Conservation (phyloP, 176 grass and related monocot genomes). For the Typha latifolia region DNA sequence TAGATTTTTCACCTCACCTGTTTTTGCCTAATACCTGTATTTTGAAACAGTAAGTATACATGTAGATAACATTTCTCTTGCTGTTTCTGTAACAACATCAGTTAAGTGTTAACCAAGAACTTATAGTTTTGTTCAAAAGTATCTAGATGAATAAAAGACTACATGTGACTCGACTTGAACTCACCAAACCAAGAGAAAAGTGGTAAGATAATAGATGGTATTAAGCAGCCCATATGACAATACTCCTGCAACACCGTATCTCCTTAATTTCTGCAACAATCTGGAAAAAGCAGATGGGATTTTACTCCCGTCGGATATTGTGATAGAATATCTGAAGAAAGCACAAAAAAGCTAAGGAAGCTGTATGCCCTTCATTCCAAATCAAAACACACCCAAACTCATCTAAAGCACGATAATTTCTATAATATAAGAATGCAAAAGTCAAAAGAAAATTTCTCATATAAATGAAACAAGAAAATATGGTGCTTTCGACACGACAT, state of each 20-base stretch:
- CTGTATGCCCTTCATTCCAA: background rate
- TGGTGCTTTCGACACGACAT: background rate
- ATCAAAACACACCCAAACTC: background rate
- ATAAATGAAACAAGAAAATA: background rate
- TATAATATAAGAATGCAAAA: background rate
- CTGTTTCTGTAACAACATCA: background rate
- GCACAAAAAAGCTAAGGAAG: constrained; percentile 2
- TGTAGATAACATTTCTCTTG: background rate
- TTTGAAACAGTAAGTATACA: background rate
- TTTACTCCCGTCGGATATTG: background rate
- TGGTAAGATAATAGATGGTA: constrained; percentile 74
- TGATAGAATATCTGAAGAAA: background rate
- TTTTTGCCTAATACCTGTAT: background rate
- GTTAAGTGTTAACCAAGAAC: background rate
- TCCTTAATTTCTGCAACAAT: constrained; percentile 63
- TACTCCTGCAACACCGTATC: constrained; percentile 84
- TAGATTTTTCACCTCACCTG: background rate
- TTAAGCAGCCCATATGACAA: constrained; percentile 94
- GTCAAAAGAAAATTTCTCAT: background rate
- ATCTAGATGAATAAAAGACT: background rate
- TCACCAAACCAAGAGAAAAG: constrained; percentile 89
- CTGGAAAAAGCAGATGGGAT: constrained; percentile 22
- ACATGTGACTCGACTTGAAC: background rate
- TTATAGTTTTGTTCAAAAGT: background rate
- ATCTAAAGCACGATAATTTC: background rate